Percentiles rank a stretch among this genome's conserved stretches.
Evolutionary conservation across 2,329 filamentous ascomycete genomes (phyloP).

Genomic region (Decorospora gaudefroyi): DNA sequence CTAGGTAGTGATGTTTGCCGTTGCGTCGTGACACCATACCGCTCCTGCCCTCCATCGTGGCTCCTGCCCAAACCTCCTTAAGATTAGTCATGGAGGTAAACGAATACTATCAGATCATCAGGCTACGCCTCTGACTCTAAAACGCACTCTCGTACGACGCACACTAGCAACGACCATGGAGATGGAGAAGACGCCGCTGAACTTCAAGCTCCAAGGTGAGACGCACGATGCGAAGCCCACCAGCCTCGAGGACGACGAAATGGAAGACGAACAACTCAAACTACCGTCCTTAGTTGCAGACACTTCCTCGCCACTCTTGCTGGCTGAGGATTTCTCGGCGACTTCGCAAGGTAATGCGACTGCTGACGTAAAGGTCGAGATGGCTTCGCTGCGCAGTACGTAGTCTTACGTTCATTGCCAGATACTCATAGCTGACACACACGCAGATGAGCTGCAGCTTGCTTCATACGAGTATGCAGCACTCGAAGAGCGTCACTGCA

Average conservation of each 20-base stretch:
- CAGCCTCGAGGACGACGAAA: conserved; percentile 5
- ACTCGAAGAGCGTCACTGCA: conserved; percentile 15
- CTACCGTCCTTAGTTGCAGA: neutral
- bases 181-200: neutral
- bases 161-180: neutral
- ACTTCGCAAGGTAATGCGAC: neutral
- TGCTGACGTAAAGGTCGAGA: neutral
- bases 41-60: neutral
- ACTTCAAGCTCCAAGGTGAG: neutral
- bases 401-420: neutral
- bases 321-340: conserved; percentile 2
- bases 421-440: conserved; percentile 1
- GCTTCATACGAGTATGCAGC: conserved; percentile 14
- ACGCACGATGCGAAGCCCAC: neutral
- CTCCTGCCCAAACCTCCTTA: too few relatives aligned
- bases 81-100: conserved; percentile 4
- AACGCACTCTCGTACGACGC: neutral
- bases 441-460: conserved; percentile 17
- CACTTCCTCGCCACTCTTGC: conserved; percentile 8
- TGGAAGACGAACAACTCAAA: conserved; percentile 5
- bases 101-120: neutral
- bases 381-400: conserved; percentile 7
- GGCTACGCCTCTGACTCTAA: neutral
- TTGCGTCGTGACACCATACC: neutral
- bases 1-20: too few relatives aligned